Percentiles rank a stretch among this genome's conserved stretches.
These are phyloP conservation scores for Borealophlyctis nickersoniae DNA, from an alignment of 192 early-diverging fungal species.

Conservation along the genomic window DNA sequence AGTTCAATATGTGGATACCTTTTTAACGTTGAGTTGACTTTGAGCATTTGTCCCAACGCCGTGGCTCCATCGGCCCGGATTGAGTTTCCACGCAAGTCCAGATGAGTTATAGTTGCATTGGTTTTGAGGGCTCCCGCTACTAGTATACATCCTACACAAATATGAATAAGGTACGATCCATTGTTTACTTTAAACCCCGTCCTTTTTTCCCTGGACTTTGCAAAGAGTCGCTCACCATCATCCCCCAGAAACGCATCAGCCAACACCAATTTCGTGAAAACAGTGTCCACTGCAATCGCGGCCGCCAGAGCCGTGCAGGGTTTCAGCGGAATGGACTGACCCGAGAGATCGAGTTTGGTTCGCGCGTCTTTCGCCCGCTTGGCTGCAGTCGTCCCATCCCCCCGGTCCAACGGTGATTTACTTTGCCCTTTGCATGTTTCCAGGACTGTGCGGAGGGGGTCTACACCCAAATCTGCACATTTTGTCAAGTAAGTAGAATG, in stretches of 20 bases:
- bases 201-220: not conserved
- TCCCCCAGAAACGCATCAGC: constrained; percentile 57
- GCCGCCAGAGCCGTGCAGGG: constrained; percentile 40
- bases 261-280: constrained; percentile 35
- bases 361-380: not conserved
- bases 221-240: constrained; percentile 48
- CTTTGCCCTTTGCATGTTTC: constrained; percentile 1
- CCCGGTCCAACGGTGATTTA: too few species aligned
- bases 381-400: not conserved
- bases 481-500: constrained; percentile 16
- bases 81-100: constrained; percentile 56
- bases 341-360: constrained; percentile 25
- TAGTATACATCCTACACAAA: constrained; percentile 41
- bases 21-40: constrained; percentile 47
- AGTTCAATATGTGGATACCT: too few species aligned
- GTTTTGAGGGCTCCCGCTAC: constrained; percentile 51
- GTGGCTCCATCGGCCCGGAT: constrained; percentile 57
- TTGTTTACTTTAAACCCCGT: not conserved
- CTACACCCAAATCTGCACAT: constrained; percentile 31
- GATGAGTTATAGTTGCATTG: constrained; percentile 37
- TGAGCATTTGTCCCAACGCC: constrained; percentile 55
- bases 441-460: constrained; percentile 22
- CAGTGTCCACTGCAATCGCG: constrained; percentile 33
- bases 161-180: too few species aligned
- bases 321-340: constrained; percentile 33